Evolutionary conservation across 2,329 filamentous ascomycete species (phyloP).

Genomic region (Cladosporium sphaerospermum): DNA sequence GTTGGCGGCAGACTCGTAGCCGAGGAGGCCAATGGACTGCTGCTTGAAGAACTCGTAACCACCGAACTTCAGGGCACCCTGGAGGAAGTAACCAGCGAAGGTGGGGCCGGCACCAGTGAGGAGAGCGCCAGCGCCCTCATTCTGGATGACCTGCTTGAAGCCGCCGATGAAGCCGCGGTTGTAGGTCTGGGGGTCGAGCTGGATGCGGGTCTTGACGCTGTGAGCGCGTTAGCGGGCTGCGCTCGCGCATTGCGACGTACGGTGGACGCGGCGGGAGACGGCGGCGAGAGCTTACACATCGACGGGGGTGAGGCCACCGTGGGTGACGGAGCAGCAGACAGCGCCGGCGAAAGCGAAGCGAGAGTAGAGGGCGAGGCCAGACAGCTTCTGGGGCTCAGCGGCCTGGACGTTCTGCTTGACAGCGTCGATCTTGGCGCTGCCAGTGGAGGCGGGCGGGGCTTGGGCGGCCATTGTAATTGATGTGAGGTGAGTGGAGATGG

Average conservation of each 20-base stretch:
- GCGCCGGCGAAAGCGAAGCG: constrained; percentile 96
- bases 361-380: constrained; percentile 73
- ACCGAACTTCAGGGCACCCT: constrained; percentile 89
- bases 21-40: constrained; percentile 74
- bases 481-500: constrained; percentile 8
- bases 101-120: constrained; percentile 81
- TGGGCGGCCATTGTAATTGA: constrained; percentile 31
- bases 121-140: constrained; percentile 79
- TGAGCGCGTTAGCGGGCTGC: constrained; percentile 16
- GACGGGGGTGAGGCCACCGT: constrained; percentile 93
- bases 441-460: constrained; percentile 43
- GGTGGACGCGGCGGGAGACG: not conserved
- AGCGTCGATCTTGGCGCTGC: constrained; percentile 49
- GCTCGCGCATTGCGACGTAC: not conserved
- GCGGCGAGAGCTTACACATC: constrained; percentile 76
- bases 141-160: constrained; percentile 77
- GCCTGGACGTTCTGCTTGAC: constrained; percentile 43
- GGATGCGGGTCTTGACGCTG: constrained; percentile 93
- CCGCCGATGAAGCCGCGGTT: constrained; percentile 81
- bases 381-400: constrained; percentile 48
- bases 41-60: constrained; percentile 97
- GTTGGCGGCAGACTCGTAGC: constrained; percentile 68
- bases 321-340: constrained; percentile 95
- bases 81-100: constrained; percentile 85
- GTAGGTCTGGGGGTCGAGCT: constrained; percentile 84